Conservation (phyloP, 202 grass and related monocot genomes). For the Zizania palustris region DNA sequence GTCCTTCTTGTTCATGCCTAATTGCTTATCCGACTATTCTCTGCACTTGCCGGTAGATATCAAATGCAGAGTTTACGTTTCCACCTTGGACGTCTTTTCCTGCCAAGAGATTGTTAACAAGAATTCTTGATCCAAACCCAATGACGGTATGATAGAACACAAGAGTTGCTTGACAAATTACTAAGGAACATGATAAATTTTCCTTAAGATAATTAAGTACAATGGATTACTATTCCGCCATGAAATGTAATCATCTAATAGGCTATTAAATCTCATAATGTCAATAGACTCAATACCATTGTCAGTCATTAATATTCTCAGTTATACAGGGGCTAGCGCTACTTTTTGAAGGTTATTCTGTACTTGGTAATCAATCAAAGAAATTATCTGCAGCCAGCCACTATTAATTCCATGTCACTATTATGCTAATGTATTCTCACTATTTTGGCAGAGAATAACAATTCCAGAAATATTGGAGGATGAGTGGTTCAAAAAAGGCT, state of each 20-base stretch:
- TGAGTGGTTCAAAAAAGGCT: conserved; percentile 74
- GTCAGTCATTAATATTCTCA: conserved; percentile 21
- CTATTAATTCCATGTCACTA: not conserved
- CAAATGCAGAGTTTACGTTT: conserved; percentile 64
- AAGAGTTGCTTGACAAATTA: conserved; percentile 30
- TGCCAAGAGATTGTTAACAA: conserved; percentile 83
- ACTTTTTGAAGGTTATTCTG: not conserved
- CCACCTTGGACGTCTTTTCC: conserved; percentile 75
- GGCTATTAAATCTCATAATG: conserved; percentile 8
- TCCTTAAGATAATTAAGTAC: conserved; percentile 16
- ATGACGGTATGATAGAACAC: conserved; percentile 66
- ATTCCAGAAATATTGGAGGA: conserved; percentile 80
- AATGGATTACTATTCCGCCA: not conserved
- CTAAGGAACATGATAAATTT: not conserved
- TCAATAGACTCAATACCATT: not conserved
- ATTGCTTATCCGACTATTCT: conserved; percentile 26
- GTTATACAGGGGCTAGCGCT: not conserved
- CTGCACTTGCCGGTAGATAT: conserved; percentile 54
- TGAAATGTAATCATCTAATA: conserved; percentile 14
- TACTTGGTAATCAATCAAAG: not conserved
- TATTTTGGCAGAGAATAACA: conserved; percentile 63
- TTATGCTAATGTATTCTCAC: conserved; percentile 16
- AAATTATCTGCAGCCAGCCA: not conserved
- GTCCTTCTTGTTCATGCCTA: conserved; percentile 22
- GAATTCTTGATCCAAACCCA: conserved; percentile 82